These are phyloP conservation scores for Terfezia claveryi DNA, from an alignment of 495 filamentous ascomycete species.

Conservation along the genomic window DNA sequence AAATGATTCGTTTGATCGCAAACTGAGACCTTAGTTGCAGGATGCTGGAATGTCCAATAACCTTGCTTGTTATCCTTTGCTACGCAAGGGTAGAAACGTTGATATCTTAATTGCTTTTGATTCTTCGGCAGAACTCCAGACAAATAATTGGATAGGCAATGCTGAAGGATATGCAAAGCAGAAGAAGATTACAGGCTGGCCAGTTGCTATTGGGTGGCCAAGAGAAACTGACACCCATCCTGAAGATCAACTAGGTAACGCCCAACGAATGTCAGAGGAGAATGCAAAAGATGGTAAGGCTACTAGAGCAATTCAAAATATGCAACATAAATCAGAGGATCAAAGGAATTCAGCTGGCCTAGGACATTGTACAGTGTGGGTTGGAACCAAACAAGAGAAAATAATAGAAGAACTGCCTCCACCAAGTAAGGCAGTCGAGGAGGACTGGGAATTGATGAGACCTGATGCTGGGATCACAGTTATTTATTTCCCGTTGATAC, in stretches of 20 bases:
- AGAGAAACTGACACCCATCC: conserved; percentile 25
- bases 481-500: conserved; percentile 73
- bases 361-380: conserved; percentile 86
- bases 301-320: conserved; percentile 3
- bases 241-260: conserved; percentile 39
- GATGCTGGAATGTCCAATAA: conserved; percentile 98
- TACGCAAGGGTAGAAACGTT: conserved; percentile 66
- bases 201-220: conserved; percentile 78
- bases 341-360: conserved; percentile 29
- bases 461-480: conserved; percentile 71
- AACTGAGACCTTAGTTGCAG: conserved; percentile 1
- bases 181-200: conserved; percentile 80
- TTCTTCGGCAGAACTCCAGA: conserved; percentile 60
- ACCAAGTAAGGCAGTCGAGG: conserved; percentile 37
- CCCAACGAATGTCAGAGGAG: conserved; percentile 36
- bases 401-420: conserved; percentile 31
- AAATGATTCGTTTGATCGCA: too few species aligned
- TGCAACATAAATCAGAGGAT: conserved; percentile 6
- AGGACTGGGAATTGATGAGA: conserved; percentile 50
- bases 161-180: conserved; percentile 81
- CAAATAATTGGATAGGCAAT: conserved; percentile 81
- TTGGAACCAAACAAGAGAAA: conserved; percentile 56
- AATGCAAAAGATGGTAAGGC: conserved; percentile 33
- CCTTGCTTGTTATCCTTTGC: conserved; percentile 78
- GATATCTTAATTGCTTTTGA: conserved; percentile 86